Percentiles rank a stretch among this genome's conserved stretches.
Conservation (phyloP, 139 green algal species). For the Yamagishiella unicocca region DNA sequence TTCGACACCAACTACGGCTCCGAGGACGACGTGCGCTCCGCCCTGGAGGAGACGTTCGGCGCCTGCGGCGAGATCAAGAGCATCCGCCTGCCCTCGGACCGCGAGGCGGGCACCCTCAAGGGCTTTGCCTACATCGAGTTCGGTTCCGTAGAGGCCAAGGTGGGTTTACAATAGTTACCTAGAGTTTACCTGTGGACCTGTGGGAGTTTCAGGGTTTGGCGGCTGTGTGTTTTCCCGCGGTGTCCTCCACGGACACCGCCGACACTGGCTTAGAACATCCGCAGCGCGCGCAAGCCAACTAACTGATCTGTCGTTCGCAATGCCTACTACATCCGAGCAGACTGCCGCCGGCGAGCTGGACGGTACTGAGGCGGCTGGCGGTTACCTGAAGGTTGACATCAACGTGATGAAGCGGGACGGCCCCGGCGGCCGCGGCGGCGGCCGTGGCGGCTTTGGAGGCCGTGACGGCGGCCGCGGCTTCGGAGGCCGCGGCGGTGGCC, state of each 20-base stretch:
- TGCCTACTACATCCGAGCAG: too few relatives aligned
- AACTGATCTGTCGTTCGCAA: too few relatives aligned
- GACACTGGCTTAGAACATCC: too few relatives aligned
- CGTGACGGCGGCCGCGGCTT: constrained; percentile 35
- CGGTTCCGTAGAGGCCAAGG: constrained; percentile 63
- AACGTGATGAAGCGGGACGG: constrained; percentile 55
- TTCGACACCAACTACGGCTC: constrained; percentile 73
- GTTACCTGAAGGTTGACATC: constrained; percentile 73
- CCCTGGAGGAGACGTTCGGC: constrained; percentile 76
- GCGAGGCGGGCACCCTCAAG: constrained; percentile 77
- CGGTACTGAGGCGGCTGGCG: constrained; percentile 66
- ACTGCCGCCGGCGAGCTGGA: constrained; percentile 71
- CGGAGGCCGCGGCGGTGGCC: constrained; percentile 46
- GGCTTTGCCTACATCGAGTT: constrained; percentile 87
- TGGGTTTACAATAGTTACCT: too few relatives aligned
- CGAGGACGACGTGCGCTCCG: constrained; percentile 76
- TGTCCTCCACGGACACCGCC: too few relatives aligned
- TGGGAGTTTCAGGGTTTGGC: too few relatives aligned
- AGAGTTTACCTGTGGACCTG: too few relatives aligned
- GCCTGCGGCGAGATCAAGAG: constrained; percentile 72
- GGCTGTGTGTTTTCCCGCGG: too few relatives aligned
- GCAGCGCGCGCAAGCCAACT: too few relatives aligned
- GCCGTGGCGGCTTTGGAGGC: constrained; percentile 36
- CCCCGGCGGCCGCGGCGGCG: constrained; percentile 19
- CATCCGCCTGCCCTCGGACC: constrained; percentile 78